Percentiles rank a stretch among this genome's conserved stretches.
Conservation (phyloP, 164 flowering plant species). For the Sextonia rubra region DNA sequence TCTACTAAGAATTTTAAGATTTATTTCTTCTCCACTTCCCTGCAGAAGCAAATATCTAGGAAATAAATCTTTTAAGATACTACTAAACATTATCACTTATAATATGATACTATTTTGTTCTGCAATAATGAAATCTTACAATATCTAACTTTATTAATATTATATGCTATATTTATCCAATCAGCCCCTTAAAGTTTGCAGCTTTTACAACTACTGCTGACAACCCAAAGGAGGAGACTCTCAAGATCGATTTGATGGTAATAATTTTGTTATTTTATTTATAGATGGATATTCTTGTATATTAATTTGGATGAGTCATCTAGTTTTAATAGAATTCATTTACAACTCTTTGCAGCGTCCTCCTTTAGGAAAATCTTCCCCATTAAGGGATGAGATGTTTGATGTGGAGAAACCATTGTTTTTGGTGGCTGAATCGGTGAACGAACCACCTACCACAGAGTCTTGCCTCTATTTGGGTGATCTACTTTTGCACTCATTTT, state of each 20-base stretch:
- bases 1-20: too few relatives aligned
- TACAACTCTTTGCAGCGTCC: slow-evolving; percentile 38
- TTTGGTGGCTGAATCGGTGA: slow-evolving; percentile 42
- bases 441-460: slow-evolving; percentile 12
- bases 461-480: background rate
- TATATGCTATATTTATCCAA: too few relatives aligned
- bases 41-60: too few relatives aligned
- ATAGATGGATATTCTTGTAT: background rate
- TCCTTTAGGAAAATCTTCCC: slow-evolving; percentile 63
- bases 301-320: too few relatives aligned
- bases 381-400: slow-evolving; percentile 50
- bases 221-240: slow-evolving; percentile 52
- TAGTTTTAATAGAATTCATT: background rate
- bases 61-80: too few relatives aligned
- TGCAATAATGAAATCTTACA: too few relatives aligned
- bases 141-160: too few relatives aligned
- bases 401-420: slow-evolving; percentile 36
- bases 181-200: too few relatives aligned
- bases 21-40: too few relatives aligned
- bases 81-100: too few relatives aligned
- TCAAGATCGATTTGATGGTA: slow-evolving; percentile 96
- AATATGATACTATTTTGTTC: too few relatives aligned
- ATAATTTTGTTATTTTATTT: slow-evolving; percentile 12
- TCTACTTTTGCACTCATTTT: background rate
- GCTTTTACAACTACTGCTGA: too few relatives aligned